A percentile compares a stretch with the other conserved stretches of the same genome.
Conservation (phyloP, 2,329 filamentous ascomycete species). For the Pseudogymnoascus sp. region DNA sequence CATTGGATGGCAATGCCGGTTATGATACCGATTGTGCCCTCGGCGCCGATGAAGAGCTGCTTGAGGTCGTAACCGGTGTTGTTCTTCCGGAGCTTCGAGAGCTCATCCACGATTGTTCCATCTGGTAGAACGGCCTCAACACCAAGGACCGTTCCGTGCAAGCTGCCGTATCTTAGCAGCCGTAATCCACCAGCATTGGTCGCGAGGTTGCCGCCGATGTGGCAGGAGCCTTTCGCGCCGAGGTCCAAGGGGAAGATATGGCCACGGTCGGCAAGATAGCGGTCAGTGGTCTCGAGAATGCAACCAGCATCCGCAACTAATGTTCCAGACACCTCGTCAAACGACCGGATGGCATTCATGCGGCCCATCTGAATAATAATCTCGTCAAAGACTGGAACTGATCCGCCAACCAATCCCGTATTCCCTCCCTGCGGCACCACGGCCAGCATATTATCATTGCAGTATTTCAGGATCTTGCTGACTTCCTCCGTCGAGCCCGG, state of each 20-base stretch:
- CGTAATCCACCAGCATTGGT: constrained; percentile 92
- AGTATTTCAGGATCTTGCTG: constrained; percentile 85
- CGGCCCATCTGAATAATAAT: constrained; percentile 85
- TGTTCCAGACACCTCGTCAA: constrained; percentile 87
- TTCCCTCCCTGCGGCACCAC: constrained; percentile 97
- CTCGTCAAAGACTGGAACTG: constrained; percentile 95
- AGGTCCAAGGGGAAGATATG: constrained; percentile 94
- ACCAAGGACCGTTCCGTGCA: constrained; percentile 88
- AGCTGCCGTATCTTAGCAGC: constrained; percentile 82
- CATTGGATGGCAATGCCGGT: constrained; percentile 85
- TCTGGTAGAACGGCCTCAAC: constrained; percentile 91
- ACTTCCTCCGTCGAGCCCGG: constrained; percentile 80
- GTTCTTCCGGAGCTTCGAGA: constrained; percentile 87
- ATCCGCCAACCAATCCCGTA: constrained; percentile 90
- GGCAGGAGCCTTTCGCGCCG: constrained; percentile 95
- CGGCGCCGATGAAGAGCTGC: constrained; percentile 90
- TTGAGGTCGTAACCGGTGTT: constrained; percentile 98
- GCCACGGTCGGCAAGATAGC: constrained; percentile 70
- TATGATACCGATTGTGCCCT: constrained; percentile 91
- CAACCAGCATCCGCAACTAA: constrained; percentile 86
- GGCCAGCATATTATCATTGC: constrained; percentile 84
- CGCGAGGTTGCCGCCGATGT: constrained; percentile 90
- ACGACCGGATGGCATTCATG: constrained; percentile 86
- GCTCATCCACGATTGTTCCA: constrained; percentile 83
- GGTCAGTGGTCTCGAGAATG: constrained; percentile 82